Evolutionary conservation across 23 red algal species (phyloP), one percentile per base, ranked within the genome.

Genomic region (Gracilaria domingensis): DNA sequence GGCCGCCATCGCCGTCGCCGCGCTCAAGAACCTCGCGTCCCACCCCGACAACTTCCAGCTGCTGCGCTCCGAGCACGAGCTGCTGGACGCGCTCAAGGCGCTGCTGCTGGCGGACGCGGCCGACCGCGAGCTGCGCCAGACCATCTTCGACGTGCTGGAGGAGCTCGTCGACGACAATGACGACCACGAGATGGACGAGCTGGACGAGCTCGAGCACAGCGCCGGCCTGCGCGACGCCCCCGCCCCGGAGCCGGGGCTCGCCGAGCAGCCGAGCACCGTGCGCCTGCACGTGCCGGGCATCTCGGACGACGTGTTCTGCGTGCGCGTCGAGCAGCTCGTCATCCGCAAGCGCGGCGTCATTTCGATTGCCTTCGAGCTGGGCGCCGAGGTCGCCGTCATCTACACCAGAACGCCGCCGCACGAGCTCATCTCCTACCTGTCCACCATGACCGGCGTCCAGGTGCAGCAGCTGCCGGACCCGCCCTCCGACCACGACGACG

Each of bases 331-430:
- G 70, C 94, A 92, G n/a, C 38, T 92, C 14, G 72, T 96, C 37
- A 82, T 96, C 81, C 88, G 88, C 7, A 92, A 72, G 9, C 65
- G 59, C 38, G 94, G 94, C 77, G 83, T 96, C 34, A 89, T 96
- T 33, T 96, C 94, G 4, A 81, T 93, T 11, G 80, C 88, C 23
- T 96, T 92, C 75, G 94, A 96, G 78, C 60, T 92, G 44, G 94
- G 94, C 76, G 89, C 94, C 0, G 94, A 96, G 77, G 78, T 86
- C 24, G 94, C 88, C 49, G 83, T 96, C 67, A 83, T 96, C 18
- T 87, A 86, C 72, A 87, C 85, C 23, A 55, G 83, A 53, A 74
- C 70, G 18, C 60, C 88, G 4, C 55, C 87, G 29, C 35, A 96
- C 0, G n/a, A 96, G 35, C 72, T 96, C 28, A 71, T 82, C 4